Evolutionary conservation across 1,284 basidiomycete genomes (phyloP).

Genomic region (Irpex rosettiformis): DNA sequence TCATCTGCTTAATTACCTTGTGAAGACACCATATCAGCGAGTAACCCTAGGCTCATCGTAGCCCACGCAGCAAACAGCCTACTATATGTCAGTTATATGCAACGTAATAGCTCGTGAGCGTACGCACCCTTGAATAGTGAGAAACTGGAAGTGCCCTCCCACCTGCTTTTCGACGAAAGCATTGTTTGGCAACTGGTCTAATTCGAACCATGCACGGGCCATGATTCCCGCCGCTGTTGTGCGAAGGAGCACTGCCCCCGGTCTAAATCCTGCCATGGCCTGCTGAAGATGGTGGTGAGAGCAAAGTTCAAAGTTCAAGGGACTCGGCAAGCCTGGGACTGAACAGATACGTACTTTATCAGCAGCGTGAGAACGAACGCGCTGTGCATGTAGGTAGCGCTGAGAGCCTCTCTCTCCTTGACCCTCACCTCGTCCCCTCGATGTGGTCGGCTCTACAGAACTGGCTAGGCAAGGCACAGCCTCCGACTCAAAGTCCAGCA

Average conservation of each 20-base stretch:
- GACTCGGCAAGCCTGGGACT: too few relatives aligned
- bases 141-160: conserved; percentile 66
- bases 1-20: conserved; percentile 28
- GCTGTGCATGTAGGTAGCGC: too few relatives aligned
- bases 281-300: neutral
- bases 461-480: too few relatives aligned
- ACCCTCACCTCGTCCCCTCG: too few relatives aligned
- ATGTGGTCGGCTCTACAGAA: too few relatives aligned
- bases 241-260: conserved; percentile 34
- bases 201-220: conserved; percentile 43
- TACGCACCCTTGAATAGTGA: conserved; percentile 75
- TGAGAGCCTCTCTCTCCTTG: too few relatives aligned
- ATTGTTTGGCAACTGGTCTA: conserved; percentile 35
- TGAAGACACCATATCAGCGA: conserved; percentile 49
- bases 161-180: conserved; percentile 42
- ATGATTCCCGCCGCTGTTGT: conserved; percentile 39
- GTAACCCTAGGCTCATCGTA: conserved; percentile 47
- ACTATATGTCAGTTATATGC: neutral
- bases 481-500: too few relatives aligned
- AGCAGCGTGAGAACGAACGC: too few relatives aligned
- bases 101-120: neutral
- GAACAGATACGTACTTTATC: too few relatives aligned
- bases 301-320: too few relatives aligned
- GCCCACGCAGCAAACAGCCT: conserved; percentile 50
- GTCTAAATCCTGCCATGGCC: conserved; percentile 11